These are phyloP conservation scores for Lentinula guzmanii DNA, from an alignment of 768 basidiomycete genomes.

Conservation along the genomic window DNA sequence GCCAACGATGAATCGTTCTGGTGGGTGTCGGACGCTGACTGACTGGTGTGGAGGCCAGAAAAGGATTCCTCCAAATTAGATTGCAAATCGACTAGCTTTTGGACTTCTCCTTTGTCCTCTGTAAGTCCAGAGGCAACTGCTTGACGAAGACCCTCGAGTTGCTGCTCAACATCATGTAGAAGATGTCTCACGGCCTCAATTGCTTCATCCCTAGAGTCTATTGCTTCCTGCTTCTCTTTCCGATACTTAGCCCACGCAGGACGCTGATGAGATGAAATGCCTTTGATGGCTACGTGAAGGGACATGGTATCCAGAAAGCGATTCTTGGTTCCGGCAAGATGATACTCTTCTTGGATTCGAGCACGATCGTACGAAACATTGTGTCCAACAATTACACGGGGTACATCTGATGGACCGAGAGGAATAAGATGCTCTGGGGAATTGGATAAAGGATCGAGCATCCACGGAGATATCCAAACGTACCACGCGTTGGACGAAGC, in stretches of 20 bases:
- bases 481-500: conserved; percentile 87
- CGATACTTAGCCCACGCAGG: conserved; percentile 88
- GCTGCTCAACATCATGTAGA: conserved; percentile 36
- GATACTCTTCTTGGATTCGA: conserved; percentile 80
- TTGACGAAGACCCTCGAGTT: conserved; percentile 27
- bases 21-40: background rate
- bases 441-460: conserved; percentile 55
- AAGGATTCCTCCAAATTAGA: conserved; percentile 36
- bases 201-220: conserved; percentile 56
- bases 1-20: background rate
- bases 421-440: conserved; percentile 68
- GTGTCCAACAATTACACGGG: conserved; percentile 82
- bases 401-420: conserved; percentile 45
- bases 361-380: conserved; percentile 93
- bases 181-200: conserved; percentile 47
- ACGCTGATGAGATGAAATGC: conserved; percentile 92
- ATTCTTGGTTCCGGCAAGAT: conserved; percentile 54
- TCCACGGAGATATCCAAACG: conserved; percentile 93
- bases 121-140: conserved; percentile 31
- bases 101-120: conserved; percentile 36
- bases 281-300: conserved; percentile 88
- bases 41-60: conserved; percentile 11
- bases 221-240: conserved; percentile 56
- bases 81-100: conserved; percentile 30
- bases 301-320: conserved; percentile 95